Conservation (phyloP, 306 rosid species). For the Prosopis cineraria region DNA sequence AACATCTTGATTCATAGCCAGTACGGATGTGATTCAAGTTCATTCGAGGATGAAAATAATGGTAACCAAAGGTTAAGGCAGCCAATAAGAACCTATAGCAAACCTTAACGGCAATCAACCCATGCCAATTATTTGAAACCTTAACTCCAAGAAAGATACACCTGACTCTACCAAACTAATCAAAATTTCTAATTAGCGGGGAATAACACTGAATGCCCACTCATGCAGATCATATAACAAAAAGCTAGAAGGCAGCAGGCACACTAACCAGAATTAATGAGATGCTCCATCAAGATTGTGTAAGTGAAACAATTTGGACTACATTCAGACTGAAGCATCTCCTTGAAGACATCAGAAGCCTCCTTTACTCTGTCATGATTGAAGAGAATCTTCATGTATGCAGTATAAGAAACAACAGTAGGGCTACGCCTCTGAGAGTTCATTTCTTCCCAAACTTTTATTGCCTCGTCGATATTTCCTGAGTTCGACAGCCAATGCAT, state of each 20-base stretch:
- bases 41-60: background rate
- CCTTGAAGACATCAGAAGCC: slow-evolving; percentile 66
- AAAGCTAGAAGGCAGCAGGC: slow-evolving; percentile 34
- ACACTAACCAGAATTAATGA: slow-evolving; percentile 67
- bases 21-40: background rate
- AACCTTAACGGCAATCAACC: background rate
- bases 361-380: slow-evolving; percentile 48
- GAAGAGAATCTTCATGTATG: slow-evolving; percentile 72
- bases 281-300: slow-evolving; percentile 75
- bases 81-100: background rate
- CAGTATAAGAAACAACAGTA: slow-evolving; percentile 76
- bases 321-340: slow-evolving; percentile 62
- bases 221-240: slow-evolving; percentile 38
- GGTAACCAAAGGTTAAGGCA: background rate
- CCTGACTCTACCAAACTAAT: background rate
- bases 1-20: slow-evolving; percentile 2
- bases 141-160: background rate
- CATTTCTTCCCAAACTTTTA: slow-evolving; percentile 77
- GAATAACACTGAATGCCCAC: background rate
- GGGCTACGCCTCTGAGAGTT: slow-evolving; percentile 56
- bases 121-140: background rate
- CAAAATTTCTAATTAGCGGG: background rate
- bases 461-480: slow-evolving; percentile 65
- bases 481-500: slow-evolving; percentile 84
- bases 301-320: slow-evolving; percentile 75